phyloP scores from a whole-genome alignment of 1,284 basidiomycete genomes.

The Testicularia cyperi region DNA sequence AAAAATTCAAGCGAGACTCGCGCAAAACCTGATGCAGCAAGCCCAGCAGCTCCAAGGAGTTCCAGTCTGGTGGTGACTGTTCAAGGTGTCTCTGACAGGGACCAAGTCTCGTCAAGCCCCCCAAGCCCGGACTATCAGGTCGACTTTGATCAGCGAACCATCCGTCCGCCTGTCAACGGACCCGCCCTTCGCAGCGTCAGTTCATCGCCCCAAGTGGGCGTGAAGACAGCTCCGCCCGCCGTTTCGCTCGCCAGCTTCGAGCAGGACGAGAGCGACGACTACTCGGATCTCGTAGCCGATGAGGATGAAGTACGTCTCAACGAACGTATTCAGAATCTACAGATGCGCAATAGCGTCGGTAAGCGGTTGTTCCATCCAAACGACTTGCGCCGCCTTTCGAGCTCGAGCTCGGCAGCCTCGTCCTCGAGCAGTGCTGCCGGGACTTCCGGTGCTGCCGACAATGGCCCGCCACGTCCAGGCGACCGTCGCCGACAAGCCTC shows the following conservation, averaged over 20 bases:
- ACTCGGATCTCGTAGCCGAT: conserved; percentile 47
- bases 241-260: conserved; percentile 12
- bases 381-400: conserved; percentile 32
- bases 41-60: no score
- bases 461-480: conserved; percentile 5
- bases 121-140: no score
- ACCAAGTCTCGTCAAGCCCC: conserved; percentile 6
- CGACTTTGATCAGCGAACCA: conserved; percentile 62
- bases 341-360: conserved; percentile 40
- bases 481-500: conserved; percentile 24
- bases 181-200: conserved; percentile 19
- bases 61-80: no score
- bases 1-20: no score
- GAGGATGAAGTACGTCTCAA: conserved; percentile 40
- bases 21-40: no score
- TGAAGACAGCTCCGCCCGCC: neutral
- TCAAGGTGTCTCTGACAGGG: no score
- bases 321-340: conserved; percentile 38
- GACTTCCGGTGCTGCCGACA: neutral
- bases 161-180: conserved; percentile 20
- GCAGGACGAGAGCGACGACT: conserved; percentile 64
- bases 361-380: conserved; percentile 48
- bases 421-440: no score
- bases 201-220: conserved; percentile 21
- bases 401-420: neutral